A percentile compares a stretch with the other conserved stretches of the same genome.
phyloP scores from a whole-genome alignment of 2,329 filamentous ascomycete genomes.

The Domatiomyces catenatus region DNA sequence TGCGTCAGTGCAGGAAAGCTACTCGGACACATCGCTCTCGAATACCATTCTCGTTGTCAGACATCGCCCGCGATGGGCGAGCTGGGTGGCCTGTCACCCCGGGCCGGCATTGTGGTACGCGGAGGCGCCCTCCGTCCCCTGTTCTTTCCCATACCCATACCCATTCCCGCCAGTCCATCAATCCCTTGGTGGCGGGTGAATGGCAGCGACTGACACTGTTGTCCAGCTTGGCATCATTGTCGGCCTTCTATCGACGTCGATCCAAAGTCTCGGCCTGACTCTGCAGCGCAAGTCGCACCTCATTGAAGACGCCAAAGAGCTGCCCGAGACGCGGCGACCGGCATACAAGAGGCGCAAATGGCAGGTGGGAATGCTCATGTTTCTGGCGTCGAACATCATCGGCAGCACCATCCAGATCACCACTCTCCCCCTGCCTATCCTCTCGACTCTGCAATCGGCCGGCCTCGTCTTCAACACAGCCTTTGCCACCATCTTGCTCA shows the following conservation, averaged over 20 bases:
- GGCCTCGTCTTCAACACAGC: constrained; percentile 97
- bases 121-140: constrained; percentile 1
- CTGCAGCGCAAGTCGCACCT: constrained; percentile 96
- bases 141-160: neutral
- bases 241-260: constrained; percentile 79
- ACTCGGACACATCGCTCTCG: neutral
- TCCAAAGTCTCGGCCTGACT: constrained; percentile 88
- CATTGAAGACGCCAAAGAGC: constrained; percentile 83
- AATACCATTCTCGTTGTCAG: neutral
- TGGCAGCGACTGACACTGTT: constrained; percentile 14
- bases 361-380: constrained; percentile 95
- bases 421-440: constrained; percentile 78
- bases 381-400: constrained; percentile 82
- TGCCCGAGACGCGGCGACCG: constrained; percentile 62
- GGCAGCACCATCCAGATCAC: constrained; percentile 97
- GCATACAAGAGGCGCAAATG: constrained; percentile 82
- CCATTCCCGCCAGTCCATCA: neutral
- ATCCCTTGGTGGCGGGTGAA: neutral
- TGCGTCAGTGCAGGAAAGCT: neutral
- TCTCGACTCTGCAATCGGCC: constrained; percentile 89
- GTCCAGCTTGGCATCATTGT: constrained; percentile 76
- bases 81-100: constrained; percentile 60
- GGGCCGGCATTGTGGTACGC: constrained; percentile 60
- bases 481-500: constrained; percentile 81
- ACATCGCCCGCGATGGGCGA: constrained; percentile 42